Evolutionary conservation across 108 stramenopile genomes (phyloP), one percentile per base, ranked within the genome.

Genomic region (Skeletonema grethae): DNA sequence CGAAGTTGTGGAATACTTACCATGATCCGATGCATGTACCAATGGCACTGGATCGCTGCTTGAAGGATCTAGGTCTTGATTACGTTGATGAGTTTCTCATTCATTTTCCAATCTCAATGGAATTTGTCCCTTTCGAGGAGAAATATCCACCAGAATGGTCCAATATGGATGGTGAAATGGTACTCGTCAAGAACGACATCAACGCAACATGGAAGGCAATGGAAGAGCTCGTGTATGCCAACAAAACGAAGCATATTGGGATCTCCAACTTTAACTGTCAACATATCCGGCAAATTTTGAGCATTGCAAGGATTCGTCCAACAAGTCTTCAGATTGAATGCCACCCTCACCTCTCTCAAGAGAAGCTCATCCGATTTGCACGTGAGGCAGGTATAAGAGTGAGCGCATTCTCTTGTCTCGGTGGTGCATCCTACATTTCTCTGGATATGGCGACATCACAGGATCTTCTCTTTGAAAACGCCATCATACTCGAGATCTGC

Each of bases 1-100:
- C 90, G 31, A 97, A 97, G 77, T 72, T 97, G 0, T 97, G 97
- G 97, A 97, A 97, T 70, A 97, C 95, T 11, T 97, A 94, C 73
- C 97, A 97, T 80, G 69, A 74, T 53, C 84, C 86, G 24, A 88
- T 93, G 58, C 94, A 97, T 67, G 95, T 97, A 6, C 82, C 81
- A n/a, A 16, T 85, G 56, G 97, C 95, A 16, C 80, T 80, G 4
- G 63, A 87, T 10, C 67, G 77, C 35, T 80, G 88, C 30, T 73
- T 98, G 64, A 24, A 82, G 29, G 97, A 98, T 69, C 71, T 98
- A 25, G 88, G 90, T 15, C 77, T 96, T 6, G 84, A 84, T 5
- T 98, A 98, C 69, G 70, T 98, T 35, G 97, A 98, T 78, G 88
- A 96, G 56, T 98, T 96, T 70, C 77, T 97, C 29, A 91, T 97